Base-by-base conservation (phyloP, 805 yeast genomes). In the Myxozyma udenii region DNA sequence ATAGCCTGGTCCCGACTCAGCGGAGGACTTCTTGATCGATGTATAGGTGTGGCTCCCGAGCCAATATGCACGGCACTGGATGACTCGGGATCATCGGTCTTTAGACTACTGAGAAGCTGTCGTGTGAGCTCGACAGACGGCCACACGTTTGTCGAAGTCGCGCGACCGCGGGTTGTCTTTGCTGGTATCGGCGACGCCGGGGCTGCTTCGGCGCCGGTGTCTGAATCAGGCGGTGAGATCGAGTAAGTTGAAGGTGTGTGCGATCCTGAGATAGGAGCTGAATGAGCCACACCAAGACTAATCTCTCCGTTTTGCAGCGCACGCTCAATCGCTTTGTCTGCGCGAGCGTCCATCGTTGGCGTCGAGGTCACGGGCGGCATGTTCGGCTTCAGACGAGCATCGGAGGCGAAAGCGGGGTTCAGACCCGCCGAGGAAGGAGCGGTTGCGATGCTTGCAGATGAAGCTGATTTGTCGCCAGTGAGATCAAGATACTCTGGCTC, bases 401-500 rank as follows among this genome's bases (percentile, higher is more conserved):
- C 33, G 14, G 33, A 28, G 33, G 33, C 33, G 14, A n/a, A n/a
- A n/a, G n/a, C n/a, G n/a, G n/a, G n/a, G n/a, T n/a, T 28, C 33
- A 28, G 33, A 28, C 33, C 12, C 14, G 33, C 9, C 33, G 14
- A 28, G n/a, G n/a, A n/a, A n/a, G n/a, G n/a, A n/a, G n/a, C n/a
- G n/a, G n/a, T n/a, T n/a, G n/a, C n/a, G n/a, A n/a, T n/a, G n/a
- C n/a, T n/a, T n/a, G n/a, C n/a, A n/a, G n/a, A n/a, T n/a, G n/a
- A n/a, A n/a, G n/a, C n/a, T n/a, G n/a, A n/a, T n/a, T n/a, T 28
- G 36, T 41, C 46, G 35, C 61, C 61, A 3, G 70, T 56, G 21
- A 78, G 73, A 53, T 78, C 81, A 46, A 78, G 66, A 46, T 68
- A 77, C 44, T 78, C 82, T 2, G 81, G 80, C 48, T 77, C 82